Evolutionary conservation across 1,284 basidiomycete genomes (phyloP), one percentile per base, ranked within the genome.

Genomic region (Termitomyces sp.): DNA sequence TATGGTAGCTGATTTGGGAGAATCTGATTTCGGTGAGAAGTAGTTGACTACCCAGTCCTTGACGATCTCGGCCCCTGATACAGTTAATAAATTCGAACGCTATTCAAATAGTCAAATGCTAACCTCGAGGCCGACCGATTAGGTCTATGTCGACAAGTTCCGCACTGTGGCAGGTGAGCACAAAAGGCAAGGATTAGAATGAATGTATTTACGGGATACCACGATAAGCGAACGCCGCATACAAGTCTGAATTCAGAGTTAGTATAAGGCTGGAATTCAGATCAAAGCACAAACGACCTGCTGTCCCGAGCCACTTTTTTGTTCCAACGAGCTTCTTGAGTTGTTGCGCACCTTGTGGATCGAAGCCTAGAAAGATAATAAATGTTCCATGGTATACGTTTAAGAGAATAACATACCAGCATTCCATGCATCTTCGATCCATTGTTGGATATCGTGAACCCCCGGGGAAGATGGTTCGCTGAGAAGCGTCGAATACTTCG

Each of bases 341-440:
- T 46, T 91, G 72, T 28, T 68, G 55, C 5, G 79, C 79, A 5
- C 92, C 92, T 55, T 84, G 76, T 14, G 66, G 61, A 65, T 95
- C 92, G 60, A 81, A 93, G 0, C 90, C 92, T 88, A 53, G 1
- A n/a, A 37, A n/a, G 8, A 16, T 16, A 14, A 31, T 21, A 4
- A 44, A n/a, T 42, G n/a, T 11, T 34, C 1, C 10, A 13, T 40
- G 3, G 3, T 26, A 5, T 9, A 11, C 18, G 19, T 39, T 18
- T 28, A 11, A 39, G 31, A 21, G 40, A 26, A 40, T 11, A 39
- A 39, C 62, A 37, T 56, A 85, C 88, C 86, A 39, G 70, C 71
- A 49, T 71, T 66, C 92, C 92, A 95, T 1, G 91, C 91, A 48
- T 78, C 74, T 66, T 93, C 86, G 43, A 95, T 83, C 82, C 86